phyloP scores from a whole-genome alignment of 352 stramenopile species.

The Globisporangium abappressorium region DNA sequence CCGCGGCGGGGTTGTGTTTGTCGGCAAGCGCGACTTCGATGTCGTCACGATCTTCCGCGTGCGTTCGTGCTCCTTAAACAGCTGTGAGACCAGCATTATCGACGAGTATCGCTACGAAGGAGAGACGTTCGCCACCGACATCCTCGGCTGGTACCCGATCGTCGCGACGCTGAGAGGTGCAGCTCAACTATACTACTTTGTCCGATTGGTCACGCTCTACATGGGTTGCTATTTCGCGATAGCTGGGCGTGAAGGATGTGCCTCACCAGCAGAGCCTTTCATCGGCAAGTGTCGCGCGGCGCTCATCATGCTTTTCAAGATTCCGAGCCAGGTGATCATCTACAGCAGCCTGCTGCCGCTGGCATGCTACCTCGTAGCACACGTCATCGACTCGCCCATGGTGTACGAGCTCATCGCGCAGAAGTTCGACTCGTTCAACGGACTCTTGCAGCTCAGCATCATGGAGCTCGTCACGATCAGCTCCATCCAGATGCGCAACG shows the following conservation, averaged over 20 bases:
- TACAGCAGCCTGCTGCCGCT: constrained; percentile 5
- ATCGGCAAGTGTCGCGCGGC: background rate
- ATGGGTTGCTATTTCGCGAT: constrained; percentile 6
- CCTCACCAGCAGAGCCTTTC: too few relatives aligned
- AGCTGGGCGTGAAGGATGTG: background rate
- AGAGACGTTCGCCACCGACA: too few relatives aligned
- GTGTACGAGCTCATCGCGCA: constrained; percentile 18
- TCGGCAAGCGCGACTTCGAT: too few relatives aligned
- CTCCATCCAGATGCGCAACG: constrained; percentile 15
- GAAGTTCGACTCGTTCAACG: constrained; percentile 21
- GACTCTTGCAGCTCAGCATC: constrained; percentile 19
- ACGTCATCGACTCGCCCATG: constrained; percentile 8
- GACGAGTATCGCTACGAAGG: too few relatives aligned
- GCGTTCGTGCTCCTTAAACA: too few relatives aligned
- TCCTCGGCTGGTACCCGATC: background rate
- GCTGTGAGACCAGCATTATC: too few relatives aligned
- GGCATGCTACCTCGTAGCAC: constrained; percentile 1
- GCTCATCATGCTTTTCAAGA: constrained; percentile 13
- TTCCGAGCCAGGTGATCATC: constrained; percentile 20
- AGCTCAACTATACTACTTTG: constrained; percentile 14
- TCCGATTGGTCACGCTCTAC: constrained; percentile 8
- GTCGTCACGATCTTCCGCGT: too few relatives aligned
- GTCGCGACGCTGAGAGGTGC: background rate
- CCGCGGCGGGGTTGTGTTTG: too few relatives aligned
- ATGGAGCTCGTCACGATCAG: constrained; percentile 16